A percentile compares a stretch with the other conserved stretches of the same genome.
These are phyloP conservation scores for Lupinus albus DNA, from an alignment of 306 rosid genomes.

Conservation along the genomic window DNA sequence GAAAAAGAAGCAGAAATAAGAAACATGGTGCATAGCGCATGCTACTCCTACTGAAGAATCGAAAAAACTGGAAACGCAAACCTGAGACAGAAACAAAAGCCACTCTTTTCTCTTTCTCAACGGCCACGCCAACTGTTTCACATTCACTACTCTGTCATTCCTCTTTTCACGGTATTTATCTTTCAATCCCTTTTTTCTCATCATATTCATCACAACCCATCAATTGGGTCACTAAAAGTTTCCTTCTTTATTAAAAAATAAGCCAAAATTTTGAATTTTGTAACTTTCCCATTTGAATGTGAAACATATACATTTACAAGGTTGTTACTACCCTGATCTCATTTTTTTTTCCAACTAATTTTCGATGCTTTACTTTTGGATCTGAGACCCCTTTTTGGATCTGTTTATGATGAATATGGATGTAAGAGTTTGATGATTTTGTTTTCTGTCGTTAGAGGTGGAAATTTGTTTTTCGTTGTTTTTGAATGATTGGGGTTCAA, in stretches of 20 bases:
- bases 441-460: neutral
- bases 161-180: neutral
- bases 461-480: conserved; percentile 1
- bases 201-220: neutral
- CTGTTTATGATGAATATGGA: conserved; percentile 16
- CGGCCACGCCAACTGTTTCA: conserved; percentile 7
- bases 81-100: neutral
- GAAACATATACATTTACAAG: neutral
- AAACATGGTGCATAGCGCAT: conserved; percentile 1
- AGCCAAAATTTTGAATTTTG: neutral
- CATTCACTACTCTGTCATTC: neutral
- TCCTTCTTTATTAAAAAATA: neutral
- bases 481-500: neutral
- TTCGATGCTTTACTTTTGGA: conserved; percentile 32
- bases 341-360: neutral
- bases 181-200: neutral
- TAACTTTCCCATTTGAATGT: conserved; percentile 12
- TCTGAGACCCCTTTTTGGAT: conserved; percentile 39
- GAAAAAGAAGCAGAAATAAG: no score
- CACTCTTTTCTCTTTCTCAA: neutral
- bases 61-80: neutral
- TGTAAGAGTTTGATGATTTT: conserved; percentile 7
- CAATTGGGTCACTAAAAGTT: conserved; percentile 9
- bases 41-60: conserved; percentile 8
- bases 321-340: conserved; percentile 33